Evolutionary conservation across 805 yeast genomes (phyloP).

Genomic region (Nakazawaea holstii): DNA sequence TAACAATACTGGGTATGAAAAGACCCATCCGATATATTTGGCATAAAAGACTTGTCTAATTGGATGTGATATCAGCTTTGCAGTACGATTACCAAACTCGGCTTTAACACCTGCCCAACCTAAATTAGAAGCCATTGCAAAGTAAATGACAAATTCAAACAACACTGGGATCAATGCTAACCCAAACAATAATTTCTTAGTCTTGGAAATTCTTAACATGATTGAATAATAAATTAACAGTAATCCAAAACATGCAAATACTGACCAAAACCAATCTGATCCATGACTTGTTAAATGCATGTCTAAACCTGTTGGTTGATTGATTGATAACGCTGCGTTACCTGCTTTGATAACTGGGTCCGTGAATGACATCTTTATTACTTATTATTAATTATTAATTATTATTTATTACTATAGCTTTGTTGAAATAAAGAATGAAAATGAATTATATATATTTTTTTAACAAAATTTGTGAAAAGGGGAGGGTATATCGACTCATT

Average conservation of each 20-base stretch:
- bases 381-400: neutral
- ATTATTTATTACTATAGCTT: too few species aligned
- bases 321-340: constrained; percentile 26
- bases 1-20: constrained; percentile 37
- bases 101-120: constrained; percentile 36
- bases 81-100: constrained; percentile 27
- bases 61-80: constrained; percentile 6
- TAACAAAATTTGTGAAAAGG: too few species aligned
- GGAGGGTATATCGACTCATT: too few species aligned
- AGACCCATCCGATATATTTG: constrained; percentile 39
- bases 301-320: constrained; percentile 20
- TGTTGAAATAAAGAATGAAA: too few species aligned
- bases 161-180: constrained; percentile 29
- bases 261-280: constrained; percentile 39
- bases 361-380: neutral
- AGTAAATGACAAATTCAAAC: constrained; percentile 28
- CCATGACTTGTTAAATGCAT: constrained; percentile 33
- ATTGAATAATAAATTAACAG: constrained; percentile 11
- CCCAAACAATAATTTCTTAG: constrained; percentile 20
- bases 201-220: neutral
- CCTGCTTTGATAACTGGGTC: constrained; percentile 12
- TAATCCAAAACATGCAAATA: constrained; percentile 26
- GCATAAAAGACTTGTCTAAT: constrained; percentile 40
- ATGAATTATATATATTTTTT: too few species aligned
- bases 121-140: constrained; percentile 40